These are phyloP conservation scores for Fonsecaea nubica DNA, from an alignment of 2,329 filamentous ascomycete genomes.

Conservation along the genomic window DNA sequence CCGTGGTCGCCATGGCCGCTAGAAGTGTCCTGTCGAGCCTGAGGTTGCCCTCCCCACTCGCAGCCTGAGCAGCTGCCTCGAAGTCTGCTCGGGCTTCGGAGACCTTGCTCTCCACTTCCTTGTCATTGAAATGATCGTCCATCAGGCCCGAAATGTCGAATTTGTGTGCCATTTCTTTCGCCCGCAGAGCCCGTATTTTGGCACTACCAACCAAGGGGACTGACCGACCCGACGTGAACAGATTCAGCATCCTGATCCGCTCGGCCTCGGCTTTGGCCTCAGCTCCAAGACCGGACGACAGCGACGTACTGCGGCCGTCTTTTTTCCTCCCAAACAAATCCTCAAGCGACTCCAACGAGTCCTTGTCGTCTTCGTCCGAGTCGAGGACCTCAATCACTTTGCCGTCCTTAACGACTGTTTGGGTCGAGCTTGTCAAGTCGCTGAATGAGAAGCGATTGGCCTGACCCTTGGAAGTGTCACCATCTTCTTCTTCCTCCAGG, in stretches of 20 bases:
- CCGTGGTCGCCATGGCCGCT: constrained; percentile 51
- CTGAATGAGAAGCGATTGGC: constrained; percentile 42
- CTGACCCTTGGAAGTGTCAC: constrained; percentile 26
- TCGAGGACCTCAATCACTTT: constrained; percentile 61
- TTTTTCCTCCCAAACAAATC: constrained; percentile 57
- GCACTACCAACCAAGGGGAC: constrained; percentile 34
- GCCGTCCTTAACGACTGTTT: constrained; percentile 64
- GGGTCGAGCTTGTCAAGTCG: constrained; percentile 44
- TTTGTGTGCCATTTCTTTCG: constrained; percentile 32
- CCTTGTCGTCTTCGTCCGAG: constrained; percentile 74
- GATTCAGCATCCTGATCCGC: constrained; percentile 29
- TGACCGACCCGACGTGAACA: constrained; percentile 33
- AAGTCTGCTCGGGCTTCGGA: constrained; percentile 48
- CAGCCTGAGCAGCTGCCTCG: constrained; percentile 32
- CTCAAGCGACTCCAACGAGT: constrained; percentile 63
- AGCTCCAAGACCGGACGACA: constrained; percentile 34
- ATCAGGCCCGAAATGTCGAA: constrained; percentile 53
- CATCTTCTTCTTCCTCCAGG: background rate
- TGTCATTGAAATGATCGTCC: constrained; percentile 64
- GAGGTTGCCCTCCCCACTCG: constrained; percentile 24
- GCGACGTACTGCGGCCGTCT: constrained; percentile 23
- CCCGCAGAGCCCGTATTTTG: constrained; percentile 37
- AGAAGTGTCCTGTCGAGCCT: constrained; percentile 50
- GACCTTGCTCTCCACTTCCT: constrained; percentile 63
- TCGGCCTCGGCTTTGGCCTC: constrained; percentile 35